Percentiles rank a stretch among this genome's conserved stretches.
These are phyloP conservation scores for Kwoniella botswanensis DNA, from an alignment of 768 basidiomycete species.

Conservation along the genomic window DNA sequence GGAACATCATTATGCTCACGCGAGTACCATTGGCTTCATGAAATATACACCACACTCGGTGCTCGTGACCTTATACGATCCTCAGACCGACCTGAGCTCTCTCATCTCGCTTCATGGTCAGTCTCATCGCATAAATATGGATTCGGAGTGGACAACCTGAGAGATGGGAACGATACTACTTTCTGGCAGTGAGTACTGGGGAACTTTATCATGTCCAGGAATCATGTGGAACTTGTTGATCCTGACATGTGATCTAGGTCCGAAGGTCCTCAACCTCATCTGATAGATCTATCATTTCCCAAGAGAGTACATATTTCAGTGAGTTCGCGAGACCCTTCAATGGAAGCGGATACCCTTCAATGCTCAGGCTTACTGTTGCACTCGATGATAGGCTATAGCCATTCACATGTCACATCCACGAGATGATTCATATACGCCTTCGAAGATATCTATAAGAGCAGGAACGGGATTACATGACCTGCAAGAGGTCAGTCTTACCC, in stretches of 20 bases:
- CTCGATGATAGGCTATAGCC: constrained; percentile 41
- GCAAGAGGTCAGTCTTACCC: constrained; percentile 73
- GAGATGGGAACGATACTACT: constrained; percentile 84
- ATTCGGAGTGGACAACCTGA: constrained; percentile 89
- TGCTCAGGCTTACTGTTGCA: neutral
- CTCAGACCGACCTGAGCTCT: constrained; percentile 62
- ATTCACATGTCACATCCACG: constrained; percentile 59
- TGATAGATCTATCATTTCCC: constrained; percentile 91
- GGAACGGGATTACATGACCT: constrained; percentile 90
- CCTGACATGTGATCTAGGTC: constrained; percentile 51
- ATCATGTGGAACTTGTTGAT: no score
- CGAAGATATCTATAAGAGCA: constrained; percentile 84
- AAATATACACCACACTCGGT: no score
- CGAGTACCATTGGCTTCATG: no score
- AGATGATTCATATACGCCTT: constrained; percentile 97
- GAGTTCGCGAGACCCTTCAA: constrained; percentile 23
- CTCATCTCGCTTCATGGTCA: constrained; percentile 87
- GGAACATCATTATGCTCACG: no score
- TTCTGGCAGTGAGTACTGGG: constrained; percentile 88
- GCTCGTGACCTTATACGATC: no score
- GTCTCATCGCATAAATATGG: constrained; percentile 97
- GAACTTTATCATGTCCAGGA: no score
- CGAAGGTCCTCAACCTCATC: constrained; percentile 96
- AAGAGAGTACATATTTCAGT: constrained; percentile 88
- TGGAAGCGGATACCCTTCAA: neutral